phyloP scores from a whole-genome alignment of 2,329 filamentous ascomycete genomes.

The Periconia macrospinosa region DNA sequence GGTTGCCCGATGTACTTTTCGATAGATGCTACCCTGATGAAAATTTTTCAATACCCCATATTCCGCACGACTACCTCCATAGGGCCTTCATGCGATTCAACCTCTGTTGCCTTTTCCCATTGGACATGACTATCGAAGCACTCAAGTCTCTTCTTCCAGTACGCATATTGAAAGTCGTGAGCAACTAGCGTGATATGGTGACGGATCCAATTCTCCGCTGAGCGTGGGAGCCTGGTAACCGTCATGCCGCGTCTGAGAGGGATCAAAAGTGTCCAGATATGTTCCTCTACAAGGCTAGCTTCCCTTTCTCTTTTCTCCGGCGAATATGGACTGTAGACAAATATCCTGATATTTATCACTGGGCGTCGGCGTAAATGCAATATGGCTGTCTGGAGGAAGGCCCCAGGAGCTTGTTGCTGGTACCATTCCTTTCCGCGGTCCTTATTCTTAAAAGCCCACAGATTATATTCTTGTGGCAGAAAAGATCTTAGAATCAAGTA shows the following conservation, averaged over 20 bases:
- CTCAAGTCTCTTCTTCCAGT: background rate
- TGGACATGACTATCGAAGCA: background rate
- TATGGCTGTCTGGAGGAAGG: constrained; percentile 3
- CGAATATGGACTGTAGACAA: background rate
- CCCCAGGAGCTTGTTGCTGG: background rate
- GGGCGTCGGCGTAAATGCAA: constrained; percentile 4
- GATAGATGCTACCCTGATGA: too few species aligned
- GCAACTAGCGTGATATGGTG: constrained; percentile 1
- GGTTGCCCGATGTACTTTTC: too few species aligned
- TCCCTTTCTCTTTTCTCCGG: background rate
- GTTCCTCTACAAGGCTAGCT: background rate
- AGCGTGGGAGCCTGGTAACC: background rate
- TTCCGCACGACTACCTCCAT: background rate
- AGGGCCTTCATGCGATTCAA: background rate
- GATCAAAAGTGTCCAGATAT: background rate
- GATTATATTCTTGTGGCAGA: background rate
- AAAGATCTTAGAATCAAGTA: background rate
- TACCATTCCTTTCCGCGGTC: background rate
- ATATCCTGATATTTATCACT: constrained; percentile 1
- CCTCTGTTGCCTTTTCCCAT: constrained; percentile 3
- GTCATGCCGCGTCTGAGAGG: background rate
- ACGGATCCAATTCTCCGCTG: background rate
- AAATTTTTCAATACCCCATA: background rate
- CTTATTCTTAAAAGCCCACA: background rate
- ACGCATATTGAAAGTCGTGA: background rate